Conservation (phyloP, 805 yeast genomes). For the Candida gorgasii region DNA sequence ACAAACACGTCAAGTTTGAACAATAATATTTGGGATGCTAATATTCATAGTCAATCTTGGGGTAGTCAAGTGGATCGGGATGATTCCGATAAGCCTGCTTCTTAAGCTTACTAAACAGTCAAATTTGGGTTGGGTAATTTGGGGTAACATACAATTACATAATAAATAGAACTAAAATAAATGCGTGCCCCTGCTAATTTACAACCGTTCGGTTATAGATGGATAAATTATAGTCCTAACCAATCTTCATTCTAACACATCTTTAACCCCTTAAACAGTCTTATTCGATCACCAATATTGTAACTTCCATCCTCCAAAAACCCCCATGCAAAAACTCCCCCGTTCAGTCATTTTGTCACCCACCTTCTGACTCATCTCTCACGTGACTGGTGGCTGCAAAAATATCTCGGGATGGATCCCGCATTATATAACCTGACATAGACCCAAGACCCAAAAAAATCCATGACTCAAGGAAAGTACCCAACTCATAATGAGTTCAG, state of each 20-base stretch:
- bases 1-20: constrained; percentile 3
- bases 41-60: constrained; percentile 8
- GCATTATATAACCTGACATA: constrained; percentile 1
- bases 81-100: too few species aligned
- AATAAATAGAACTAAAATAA: too few species aligned
- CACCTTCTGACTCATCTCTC: constrained; percentile 3
- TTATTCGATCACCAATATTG: too few species aligned
- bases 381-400: constrained; percentile 6
- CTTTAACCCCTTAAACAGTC: too few species aligned
- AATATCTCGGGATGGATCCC: constrained; percentile 6
- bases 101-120: too few species aligned
- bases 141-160: too few species aligned
- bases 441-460: not conserved
- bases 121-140: too few species aligned
- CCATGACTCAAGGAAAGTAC: constrained; percentile 10
- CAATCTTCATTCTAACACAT: too few species aligned
- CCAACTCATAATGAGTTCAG: constrained; percentile 37
- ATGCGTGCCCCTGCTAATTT: too few species aligned
- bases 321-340: too few species aligned
- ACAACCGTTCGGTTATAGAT: constrained; percentile 4
- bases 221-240: not conserved
- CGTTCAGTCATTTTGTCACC: too few species aligned
- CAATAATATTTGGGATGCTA: constrained; percentile 12
- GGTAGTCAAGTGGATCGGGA: not conserved
- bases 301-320: too few species aligned